Evolutionary conservation across 306 rosid species (phyloP).

Genomic region (Coriaria nepalensis): DNA sequence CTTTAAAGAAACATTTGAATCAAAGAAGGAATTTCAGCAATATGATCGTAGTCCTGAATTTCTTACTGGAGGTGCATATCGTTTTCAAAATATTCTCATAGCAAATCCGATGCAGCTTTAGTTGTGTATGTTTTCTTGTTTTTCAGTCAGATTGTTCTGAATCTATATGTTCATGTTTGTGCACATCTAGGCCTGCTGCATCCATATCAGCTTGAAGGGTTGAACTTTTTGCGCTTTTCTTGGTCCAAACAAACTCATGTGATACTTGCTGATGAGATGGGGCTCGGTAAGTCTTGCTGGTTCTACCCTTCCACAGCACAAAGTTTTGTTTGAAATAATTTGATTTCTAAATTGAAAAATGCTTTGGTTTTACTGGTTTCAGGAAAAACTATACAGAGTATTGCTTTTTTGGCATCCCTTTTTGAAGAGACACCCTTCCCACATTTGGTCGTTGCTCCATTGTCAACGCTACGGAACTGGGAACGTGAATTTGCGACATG

Average conservation of each 20-base stretch:
- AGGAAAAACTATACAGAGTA: conserved; percentile 98
- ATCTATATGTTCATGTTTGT: conserved; percentile 18
- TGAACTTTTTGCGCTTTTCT: conserved; percentile 89
- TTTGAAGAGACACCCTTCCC: conserved; percentile 55
- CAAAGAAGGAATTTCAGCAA: conserved; percentile 78
- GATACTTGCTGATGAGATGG: conserved; percentile 99
- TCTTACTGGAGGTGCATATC: conserved; percentile 58
- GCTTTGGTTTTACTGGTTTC: conserved; percentile 17
- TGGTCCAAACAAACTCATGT: conserved; percentile 99
- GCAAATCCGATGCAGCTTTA: conserved; percentile 11
- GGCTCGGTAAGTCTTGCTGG: conserved; percentile 59
- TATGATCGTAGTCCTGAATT: conserved; percentile 73
- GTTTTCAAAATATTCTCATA: conserved; percentile 14
- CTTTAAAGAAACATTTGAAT: conserved; percentile 42
- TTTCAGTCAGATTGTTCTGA: conserved; percentile 16
- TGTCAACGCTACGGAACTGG: conserved; percentile 94
- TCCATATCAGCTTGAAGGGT: conserved; percentile 98
- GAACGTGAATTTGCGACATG: conserved; percentile 96
- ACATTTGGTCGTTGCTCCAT: conserved; percentile 98
- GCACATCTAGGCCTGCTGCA: conserved; percentile 63
- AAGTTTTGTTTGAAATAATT: no score
- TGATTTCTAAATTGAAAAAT: conserved; percentile 4
- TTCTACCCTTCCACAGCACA: neutral
- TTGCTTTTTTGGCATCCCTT: conserved; percentile 92
- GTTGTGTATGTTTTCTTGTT: neutral